A percentile compares a stretch with the other conserved stretches of the same genome.
These are phyloP conservation scores for Phytophthora podocarpi DNA, from an alignment of 352 stramenopile species.

Conservation along the genomic window DNA sequence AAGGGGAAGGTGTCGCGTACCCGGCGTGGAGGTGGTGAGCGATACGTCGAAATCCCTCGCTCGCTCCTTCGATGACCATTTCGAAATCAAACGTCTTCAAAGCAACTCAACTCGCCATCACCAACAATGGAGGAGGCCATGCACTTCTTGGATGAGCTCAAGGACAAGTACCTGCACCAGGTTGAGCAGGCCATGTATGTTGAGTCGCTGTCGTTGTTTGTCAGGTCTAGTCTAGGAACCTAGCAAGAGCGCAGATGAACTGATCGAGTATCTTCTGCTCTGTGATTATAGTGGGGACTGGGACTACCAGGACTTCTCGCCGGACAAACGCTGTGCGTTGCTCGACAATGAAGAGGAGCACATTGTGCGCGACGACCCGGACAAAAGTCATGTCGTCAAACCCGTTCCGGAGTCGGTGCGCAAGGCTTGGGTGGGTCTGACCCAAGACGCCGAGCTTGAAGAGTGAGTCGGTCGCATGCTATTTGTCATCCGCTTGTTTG, in stretches of 20 bases:
- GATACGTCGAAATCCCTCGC: conserved; percentile 1
- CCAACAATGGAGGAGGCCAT: conserved; percentile 41
- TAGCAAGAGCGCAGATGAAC: too few relatives aligned
- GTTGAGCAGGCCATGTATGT: conserved; percentile 62
- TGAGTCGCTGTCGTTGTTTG: not conserved
- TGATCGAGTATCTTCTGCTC: too few relatives aligned
- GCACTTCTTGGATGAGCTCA: conserved; percentile 58
- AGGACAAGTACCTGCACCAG: conserved; percentile 66
- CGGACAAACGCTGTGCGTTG: conserved; percentile 61
- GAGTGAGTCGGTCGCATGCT: conserved; percentile 43
- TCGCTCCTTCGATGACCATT: conserved; percentile 1
- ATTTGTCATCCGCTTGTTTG: too few relatives aligned
- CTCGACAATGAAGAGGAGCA: conserved; percentile 55
- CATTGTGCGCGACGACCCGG: conserved; percentile 42
- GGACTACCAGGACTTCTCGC: conserved; percentile 76
- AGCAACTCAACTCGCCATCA: conserved; percentile 7
- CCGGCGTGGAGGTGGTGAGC: conserved; percentile 2
- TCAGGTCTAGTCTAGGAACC: too few relatives aligned
- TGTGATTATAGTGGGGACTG: conserved; percentile 59
- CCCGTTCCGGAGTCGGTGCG: conserved; percentile 30
- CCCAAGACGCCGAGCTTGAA: conserved; percentile 47
- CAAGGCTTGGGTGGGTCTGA: conserved; percentile 54
- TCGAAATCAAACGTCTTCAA: conserved; percentile 22
- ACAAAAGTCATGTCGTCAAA: conserved; percentile 40
- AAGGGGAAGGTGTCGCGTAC: conserved; percentile 16